phyloP scores from a whole-genome alignment of 169 alveolate species.

The Eimeria mitis region DNA sequence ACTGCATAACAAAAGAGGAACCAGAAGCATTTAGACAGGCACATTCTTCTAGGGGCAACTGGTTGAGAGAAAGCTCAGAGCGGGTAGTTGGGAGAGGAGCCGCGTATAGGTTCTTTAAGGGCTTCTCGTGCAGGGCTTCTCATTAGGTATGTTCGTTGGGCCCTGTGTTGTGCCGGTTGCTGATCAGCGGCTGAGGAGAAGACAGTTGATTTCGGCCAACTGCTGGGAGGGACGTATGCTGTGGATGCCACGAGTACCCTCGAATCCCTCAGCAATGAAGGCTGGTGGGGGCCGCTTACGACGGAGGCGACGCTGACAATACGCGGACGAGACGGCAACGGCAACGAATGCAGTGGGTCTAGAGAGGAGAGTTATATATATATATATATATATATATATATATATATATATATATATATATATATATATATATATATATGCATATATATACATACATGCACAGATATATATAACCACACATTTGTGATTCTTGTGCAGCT shows the following conservation, averaged over 20 bases:
- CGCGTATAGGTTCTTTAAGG: neutral
- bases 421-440: too few relatives aligned
- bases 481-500: neutral
- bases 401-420: neutral
- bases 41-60: too few relatives aligned
- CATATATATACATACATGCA: neutral
- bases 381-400: neutral
- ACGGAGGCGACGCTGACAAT: slow-evolving; percentile 39
- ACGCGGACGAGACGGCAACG: slow-evolving; percentile 66
- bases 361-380: neutral
- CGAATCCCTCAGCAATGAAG: slow-evolving; percentile 44
- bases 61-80: neutral
- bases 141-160: neutral
- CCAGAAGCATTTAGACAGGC: neutral
- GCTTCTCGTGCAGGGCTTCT: neutral
- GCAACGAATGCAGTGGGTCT: slow-evolving; percentile 43
- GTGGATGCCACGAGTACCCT: slow-evolving; percentile 55
- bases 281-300: slow-evolving; percentile 76
- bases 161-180: neutral
- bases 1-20: neutral
- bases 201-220: slow-evolving; percentile 57
- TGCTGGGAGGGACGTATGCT: slow-evolving; percentile 54
- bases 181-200: slow-evolving; percentile 59
- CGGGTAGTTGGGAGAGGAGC: neutral
- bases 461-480: neutral